Evolutionary conservation across 352 stramenopile species (phyloP).

Genomic region (Phytophthora ramorum): DNA sequence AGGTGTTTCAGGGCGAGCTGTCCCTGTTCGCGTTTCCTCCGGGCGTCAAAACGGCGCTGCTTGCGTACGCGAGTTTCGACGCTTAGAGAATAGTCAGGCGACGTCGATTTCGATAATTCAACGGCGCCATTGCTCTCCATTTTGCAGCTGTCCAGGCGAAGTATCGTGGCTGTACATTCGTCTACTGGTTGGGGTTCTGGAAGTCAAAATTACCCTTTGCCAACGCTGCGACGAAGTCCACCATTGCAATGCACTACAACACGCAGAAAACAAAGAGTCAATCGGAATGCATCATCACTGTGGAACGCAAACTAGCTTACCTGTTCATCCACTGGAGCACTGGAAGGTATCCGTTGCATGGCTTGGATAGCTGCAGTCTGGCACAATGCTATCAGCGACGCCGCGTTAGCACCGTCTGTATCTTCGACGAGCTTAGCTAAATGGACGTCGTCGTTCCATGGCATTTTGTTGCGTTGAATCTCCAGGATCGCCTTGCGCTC

Average conservation of each 20-base stretch:
- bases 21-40: slow-evolving; percentile 61
- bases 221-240: slow-evolving; percentile 53
- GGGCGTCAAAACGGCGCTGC: slow-evolving; percentile 54
- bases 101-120: slow-evolving; percentile 26
- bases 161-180: not conserved
- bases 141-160: slow-evolving; percentile 9
- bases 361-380: slow-evolving; percentile 74
- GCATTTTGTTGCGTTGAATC: slow-evolving; percentile 74
- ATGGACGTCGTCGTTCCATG: slow-evolving; percentile 65
- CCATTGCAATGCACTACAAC: slow-evolving; percentile 46
- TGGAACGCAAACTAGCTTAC: slow-evolving; percentile 19
- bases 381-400: slow-evolving; percentile 77
- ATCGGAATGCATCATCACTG: slow-evolving; percentile 5
- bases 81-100: slow-evolving; percentile 41
- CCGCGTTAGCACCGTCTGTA: slow-evolving; percentile 73
- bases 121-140: slow-evolving; percentile 20
- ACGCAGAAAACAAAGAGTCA: not conserved
- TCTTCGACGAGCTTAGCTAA: slow-evolving; percentile 52
- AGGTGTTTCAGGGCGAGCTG: slow-evolving; percentile 71
- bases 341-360: slow-evolving; percentile 65
- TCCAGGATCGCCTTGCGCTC: slow-evolving; percentile 74
- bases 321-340: slow-evolving; percentile 33
- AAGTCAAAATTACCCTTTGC: slow-evolving; percentile 51
- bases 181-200: slow-evolving; percentile 22
- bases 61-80: slow-evolving; percentile 54